Evolutionary conservation across 495 filamentous ascomycete species (phyloP).

Genomic region (Penicillium cosmopolitanum): DNA sequence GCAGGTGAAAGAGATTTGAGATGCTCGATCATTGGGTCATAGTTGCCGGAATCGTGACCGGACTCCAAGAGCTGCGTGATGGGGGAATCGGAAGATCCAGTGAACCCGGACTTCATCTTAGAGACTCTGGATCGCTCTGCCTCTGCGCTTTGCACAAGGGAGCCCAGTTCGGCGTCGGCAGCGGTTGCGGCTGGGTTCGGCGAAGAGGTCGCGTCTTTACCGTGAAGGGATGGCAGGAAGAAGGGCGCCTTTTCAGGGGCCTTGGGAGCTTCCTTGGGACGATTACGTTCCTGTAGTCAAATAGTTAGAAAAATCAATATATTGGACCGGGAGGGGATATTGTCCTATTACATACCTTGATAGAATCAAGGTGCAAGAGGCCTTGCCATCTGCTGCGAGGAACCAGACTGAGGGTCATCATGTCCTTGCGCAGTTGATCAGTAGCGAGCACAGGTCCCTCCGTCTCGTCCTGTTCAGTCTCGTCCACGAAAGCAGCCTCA

Average conservation of each 20-base stretch:
- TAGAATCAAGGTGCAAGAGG: constrained; percentile 83
- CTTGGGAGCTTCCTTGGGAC: constrained; percentile 89
- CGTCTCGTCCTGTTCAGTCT: constrained; percentile 49
- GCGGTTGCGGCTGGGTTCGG: constrained; percentile 20
- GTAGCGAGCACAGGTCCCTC: constrained; percentile 54
- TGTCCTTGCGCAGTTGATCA: constrained; percentile 76
- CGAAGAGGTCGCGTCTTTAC: constrained; percentile 30
- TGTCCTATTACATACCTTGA: constrained; percentile 56
- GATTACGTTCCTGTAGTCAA: constrained; percentile 71
- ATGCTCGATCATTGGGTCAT: constrained; percentile 65
- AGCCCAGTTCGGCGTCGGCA: constrained; percentile 41
- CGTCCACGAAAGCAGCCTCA: constrained; percentile 68
- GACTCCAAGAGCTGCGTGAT: constrained; percentile 62
- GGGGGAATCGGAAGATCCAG: constrained; percentile 37
- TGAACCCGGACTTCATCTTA: constrained; percentile 40
- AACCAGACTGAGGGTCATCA: constrained; percentile 86
- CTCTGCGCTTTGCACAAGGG: constrained; percentile 37
- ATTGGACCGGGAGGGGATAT: background rate
- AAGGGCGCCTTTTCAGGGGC: constrained; percentile 93
- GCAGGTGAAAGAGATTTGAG: constrained; percentile 79
- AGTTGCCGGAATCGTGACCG: constrained; percentile 48
- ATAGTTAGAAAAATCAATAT: constrained; percentile 17
- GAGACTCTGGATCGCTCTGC: constrained; percentile 58
- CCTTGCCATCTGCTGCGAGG: constrained; percentile 93
- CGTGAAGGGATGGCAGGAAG: constrained; percentile 78